A percentile compares a stretch with the other conserved stretches of the same genome.
Evolutionary conservation across 208 protist genomes (phyloP).

Genomic region (Leishmania amazonensis): DNA sequence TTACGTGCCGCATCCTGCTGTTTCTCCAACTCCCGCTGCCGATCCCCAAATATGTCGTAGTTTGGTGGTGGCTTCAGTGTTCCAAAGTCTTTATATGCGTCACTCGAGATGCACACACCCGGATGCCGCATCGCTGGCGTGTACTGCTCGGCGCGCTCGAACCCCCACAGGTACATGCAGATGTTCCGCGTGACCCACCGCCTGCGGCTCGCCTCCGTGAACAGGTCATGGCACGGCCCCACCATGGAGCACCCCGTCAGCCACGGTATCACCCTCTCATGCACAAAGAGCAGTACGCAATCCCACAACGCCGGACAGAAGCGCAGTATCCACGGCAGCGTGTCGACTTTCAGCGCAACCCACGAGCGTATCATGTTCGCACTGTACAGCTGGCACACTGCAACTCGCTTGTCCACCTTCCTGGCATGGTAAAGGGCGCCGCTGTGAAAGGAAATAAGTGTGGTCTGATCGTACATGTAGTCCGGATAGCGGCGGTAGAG

Average conservation of each 20-base stretch:
- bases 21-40: slow-evolving; percentile 45
- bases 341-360: slow-evolving; percentile 23
- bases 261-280: slow-evolving; percentile 70
- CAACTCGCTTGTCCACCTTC: slow-evolving; percentile 62
- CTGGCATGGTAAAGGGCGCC: slow-evolving; percentile 74
- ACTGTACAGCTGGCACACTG: slow-evolving; percentile 79
- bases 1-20: slow-evolving; percentile 27
- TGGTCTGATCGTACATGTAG: slow-evolving; percentile 89
- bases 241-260: slow-evolving; percentile 81
- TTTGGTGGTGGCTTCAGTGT: slow-evolving; percentile 55
- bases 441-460: slow-evolving; percentile 85
- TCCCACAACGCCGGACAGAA: slow-evolving; percentile 62
- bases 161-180: slow-evolving; percentile 82
- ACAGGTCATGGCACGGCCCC: slow-evolving; percentile 66
- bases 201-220: slow-evolving; percentile 51
- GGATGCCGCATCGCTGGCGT: slow-evolving; percentile 69
- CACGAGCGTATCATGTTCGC: slow-evolving; percentile 38
- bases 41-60: slow-evolving; percentile 84
- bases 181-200: slow-evolving; percentile 78
- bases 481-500: slow-evolving; percentile 83
- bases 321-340: slow-evolving; percentile 43
- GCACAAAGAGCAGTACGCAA: slow-evolving; percentile 44
- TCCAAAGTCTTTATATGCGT: slow-evolving; percentile 77
- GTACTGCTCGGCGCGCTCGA: slow-evolving; percentile 51
- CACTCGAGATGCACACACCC: slow-evolving; percentile 69